phyloP scores from a whole-genome alignment of 2,329 filamentous ascomycete genomes.

The Neofusicoccum kwambonambiense region DNA sequence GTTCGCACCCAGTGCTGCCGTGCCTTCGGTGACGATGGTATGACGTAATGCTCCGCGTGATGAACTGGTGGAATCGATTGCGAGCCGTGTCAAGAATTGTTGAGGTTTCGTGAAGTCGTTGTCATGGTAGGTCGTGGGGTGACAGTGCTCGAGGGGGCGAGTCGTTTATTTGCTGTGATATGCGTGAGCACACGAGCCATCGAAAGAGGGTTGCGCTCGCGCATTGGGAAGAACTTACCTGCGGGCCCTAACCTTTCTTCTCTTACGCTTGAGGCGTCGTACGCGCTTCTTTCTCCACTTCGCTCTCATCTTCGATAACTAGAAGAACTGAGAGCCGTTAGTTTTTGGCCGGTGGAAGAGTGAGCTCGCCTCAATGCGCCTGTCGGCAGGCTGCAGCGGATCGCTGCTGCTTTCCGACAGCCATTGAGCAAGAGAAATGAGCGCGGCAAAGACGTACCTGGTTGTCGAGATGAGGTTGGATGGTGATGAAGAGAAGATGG shows the following conservation, averaged over 20 bases:
- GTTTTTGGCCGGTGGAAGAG: not conserved
- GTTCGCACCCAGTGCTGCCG: not conserved
- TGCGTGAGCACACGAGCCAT: conserved; percentile 19
- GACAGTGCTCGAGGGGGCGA: conserved; percentile 39
- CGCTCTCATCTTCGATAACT: conserved; percentile 70
- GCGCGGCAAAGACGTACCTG: conserved; percentile 35
- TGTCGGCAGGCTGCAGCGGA: conserved; percentile 15
- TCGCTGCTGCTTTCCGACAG: conserved; percentile 15
- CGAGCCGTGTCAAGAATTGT: conserved; percentile 2
- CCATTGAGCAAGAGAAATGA: not conserved
- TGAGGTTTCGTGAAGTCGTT: conserved; percentile 4
- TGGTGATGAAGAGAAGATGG: conserved; percentile 33
- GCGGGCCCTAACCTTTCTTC: conserved; percentile 99
- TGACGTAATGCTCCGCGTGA: conserved; percentile 16
- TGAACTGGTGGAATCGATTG: not conserved
- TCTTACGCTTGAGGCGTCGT: conserved; percentile 98
- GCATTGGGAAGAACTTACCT: conserved; percentile 63
- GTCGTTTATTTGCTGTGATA: conserved; percentile 48
- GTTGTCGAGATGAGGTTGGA: conserved; percentile 44
- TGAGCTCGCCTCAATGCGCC: conserved; percentile 21
- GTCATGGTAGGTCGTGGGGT: conserved; percentile 29
- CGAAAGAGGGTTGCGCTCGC: not conserved
- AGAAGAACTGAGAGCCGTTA: conserved; percentile 23
- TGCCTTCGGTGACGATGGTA: conserved; percentile 14
- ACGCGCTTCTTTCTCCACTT: conserved; percentile 99